A percentile compares a stretch with the other conserved stretches of the same genome.
phyloP scores from a whole-genome alignment of 371 early-diverging fungal species.

The Dichotomocladium elegans region DNA sequence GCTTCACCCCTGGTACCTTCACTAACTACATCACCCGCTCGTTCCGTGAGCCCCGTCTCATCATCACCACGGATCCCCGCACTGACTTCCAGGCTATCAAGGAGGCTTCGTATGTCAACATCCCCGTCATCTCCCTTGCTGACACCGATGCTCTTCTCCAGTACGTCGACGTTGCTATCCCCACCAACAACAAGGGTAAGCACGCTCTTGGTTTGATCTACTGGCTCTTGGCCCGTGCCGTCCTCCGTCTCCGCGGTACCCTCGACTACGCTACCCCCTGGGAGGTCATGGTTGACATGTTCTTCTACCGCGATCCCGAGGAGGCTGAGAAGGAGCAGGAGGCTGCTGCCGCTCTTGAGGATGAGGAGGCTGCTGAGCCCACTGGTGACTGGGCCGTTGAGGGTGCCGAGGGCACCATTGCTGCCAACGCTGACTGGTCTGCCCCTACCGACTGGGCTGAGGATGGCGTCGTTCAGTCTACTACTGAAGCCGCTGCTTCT shows the following conservation, averaged over 20 bases:
- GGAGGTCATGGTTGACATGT: slow-evolving; percentile 98
- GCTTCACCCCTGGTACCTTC: slow-evolving; percentile 99
- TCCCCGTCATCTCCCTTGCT: slow-evolving; percentile 98
- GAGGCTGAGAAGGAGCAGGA: slow-evolving; percentile 75
- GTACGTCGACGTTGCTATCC: slow-evolving; percentile 98
- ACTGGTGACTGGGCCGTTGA: slow-evolving; percentile 29
- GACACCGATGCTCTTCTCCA: slow-evolving; percentile 96
- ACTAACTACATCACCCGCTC: slow-evolving; percentile 99
- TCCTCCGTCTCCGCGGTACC: slow-evolving; percentile 95
- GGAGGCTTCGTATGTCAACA: slow-evolving; percentile 99
- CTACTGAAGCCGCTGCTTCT: slow-evolving; percentile 14
- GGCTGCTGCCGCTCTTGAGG: slow-evolving; percentile 20
- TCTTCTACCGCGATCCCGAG: slow-evolving; percentile 96
- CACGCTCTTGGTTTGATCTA: slow-evolving; percentile 96
- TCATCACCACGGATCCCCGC: slow-evolving; percentile 98
- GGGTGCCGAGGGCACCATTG: slow-evolving; percentile 21
- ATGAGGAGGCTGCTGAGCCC: slow-evolving; percentile 13
- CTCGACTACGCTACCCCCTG: slow-evolving; percentile 80
- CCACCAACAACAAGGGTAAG: slow-evolving; percentile 99
- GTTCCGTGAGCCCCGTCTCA: slow-evolving; percentile 97
- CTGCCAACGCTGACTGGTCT: slow-evolving; percentile 15
- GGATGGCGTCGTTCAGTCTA: slow-evolving; percentile 13
- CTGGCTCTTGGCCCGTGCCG: slow-evolving; percentile 97
- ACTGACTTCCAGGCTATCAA: slow-evolving; percentile 98
- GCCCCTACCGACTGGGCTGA: slow-evolving; percentile 34